Evolutionary conservation across 129 eudicot genomes (phyloP), one percentile per base, ranked within the genome.

Genomic region (Pittosporum tobira): DNA sequence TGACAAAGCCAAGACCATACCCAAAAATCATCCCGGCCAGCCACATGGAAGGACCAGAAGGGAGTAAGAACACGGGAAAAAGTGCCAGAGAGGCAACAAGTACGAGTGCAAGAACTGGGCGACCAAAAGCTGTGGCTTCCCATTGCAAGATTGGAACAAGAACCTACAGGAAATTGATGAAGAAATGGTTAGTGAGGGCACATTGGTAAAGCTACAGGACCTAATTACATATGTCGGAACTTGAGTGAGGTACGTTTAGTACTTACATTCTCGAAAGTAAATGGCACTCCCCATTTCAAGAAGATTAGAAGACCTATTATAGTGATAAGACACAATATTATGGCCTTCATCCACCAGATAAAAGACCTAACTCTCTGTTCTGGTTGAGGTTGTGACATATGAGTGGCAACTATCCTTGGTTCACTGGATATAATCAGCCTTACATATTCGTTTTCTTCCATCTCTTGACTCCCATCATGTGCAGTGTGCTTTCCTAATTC

Each of bases 1-100:
- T 88, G 29, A 81, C 76, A 67, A 88, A 88, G 13, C 96, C 96
- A 19, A 81, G 71, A 20, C 91, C 94, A 71, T 90, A 90, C 11
- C 97, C 97, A 51, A 90, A 90, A 51, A 85, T 82, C 95, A 90
- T 90, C 43, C 97, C 97, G 27, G 95, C 87, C 51, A 90, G 72
- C 95, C 95, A 85, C 94, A 90, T 85, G 42, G 95, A 83, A 61
- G 97, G 97, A 30, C 87, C 95, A 44, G 97, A 90, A 77, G 94
- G 97, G 55, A 90, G 55, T 36, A 90, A 80, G 49, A 90, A 55
- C 57, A 80, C 87, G 0, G 97, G 97, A 64, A 90, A 90, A 37
- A 90, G 47, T 16, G 94, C 91, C 60, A 88, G 59, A 59, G 97
- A 84, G 59, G 74, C 85, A 21, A 84, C 85, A 30, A 88, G 94